Conservation (phyloP, 208 protist genomes). For the Plasmodiophora brassicae region DNA sequence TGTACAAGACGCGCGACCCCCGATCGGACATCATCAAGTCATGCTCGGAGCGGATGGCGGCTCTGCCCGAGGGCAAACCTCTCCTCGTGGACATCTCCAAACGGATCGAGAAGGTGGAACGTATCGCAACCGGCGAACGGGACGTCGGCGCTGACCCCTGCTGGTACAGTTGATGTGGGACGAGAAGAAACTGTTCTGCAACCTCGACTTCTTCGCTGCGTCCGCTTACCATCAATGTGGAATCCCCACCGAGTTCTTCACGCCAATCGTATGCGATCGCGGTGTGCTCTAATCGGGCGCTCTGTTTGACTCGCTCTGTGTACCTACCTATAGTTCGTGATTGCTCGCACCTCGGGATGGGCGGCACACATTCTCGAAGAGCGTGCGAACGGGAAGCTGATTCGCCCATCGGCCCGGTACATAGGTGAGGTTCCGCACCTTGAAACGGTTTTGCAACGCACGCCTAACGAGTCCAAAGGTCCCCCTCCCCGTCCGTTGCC, state of each 20-base stretch:
- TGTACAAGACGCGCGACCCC: constrained; percentile 17
- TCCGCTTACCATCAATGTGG: constrained; percentile 37
- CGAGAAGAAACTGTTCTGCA: constrained; percentile 28
- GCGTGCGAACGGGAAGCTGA: background rate
- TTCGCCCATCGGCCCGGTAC: background rate
- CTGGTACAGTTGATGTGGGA: background rate
- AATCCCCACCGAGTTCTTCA: constrained; percentile 27
- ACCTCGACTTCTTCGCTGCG: constrained; percentile 24
- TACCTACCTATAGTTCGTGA: too few species aligned
- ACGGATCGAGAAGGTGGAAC: constrained; percentile 12
- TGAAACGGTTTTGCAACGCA: too few species aligned
- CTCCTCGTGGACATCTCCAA: background rate
- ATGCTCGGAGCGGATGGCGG: background rate
- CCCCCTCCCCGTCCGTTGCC: too few species aligned
- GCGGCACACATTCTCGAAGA: constrained; percentile 22
- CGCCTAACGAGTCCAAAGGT: too few species aligned
- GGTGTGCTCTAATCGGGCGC: too few species aligned
- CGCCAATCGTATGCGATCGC: too few species aligned
- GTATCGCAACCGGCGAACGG: background rate
- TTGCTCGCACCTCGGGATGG: constrained; percentile 10
- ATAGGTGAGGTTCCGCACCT: background rate
- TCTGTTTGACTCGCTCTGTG: too few species aligned
- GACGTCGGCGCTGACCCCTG: background rate
- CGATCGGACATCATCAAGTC: constrained; percentile 20
- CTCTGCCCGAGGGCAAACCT: background rate